Evolutionary conservation across 1,139 yeast species (phyloP), one percentile per base, ranked within the genome.

Genomic region (Sugiyamaella neomexicana): DNA sequence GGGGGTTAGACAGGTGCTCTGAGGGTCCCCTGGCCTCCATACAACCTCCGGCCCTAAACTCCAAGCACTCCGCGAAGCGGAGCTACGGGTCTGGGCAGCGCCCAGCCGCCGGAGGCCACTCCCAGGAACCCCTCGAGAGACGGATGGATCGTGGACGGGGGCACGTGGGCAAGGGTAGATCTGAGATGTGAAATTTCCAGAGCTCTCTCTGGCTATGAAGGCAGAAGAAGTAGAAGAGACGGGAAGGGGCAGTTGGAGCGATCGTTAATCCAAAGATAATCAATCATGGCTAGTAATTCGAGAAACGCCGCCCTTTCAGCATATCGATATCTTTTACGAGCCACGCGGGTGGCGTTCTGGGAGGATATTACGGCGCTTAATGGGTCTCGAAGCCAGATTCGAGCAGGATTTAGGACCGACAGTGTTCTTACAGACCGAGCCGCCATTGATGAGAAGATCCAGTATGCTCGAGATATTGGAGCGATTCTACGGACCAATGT

Each of bases 241-340:
- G n/a, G n/a, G n/a, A n/a, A n/a, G n/a, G n/a, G n/a, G n/a, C n/a
- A n/a, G n/a, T n/a, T n/a, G n/a, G n/a, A n/a, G n/a, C n/a, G n/a
- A n/a, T n/a, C n/a, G n/a, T n/a, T n/a, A n/a, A n/a, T n/a, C n/a
- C n/a, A n/a, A n/a, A n/a, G n/a, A n/a, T n/a, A n/a, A n/a, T n/a
- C 44, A 40, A 27, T 9, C 20, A 38, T 48, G 45, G 16, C 46
- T 29, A 10, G 32, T 20, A 34, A 9, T 9, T 41, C 42, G 2
- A 43, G 50, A 25, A 42, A 27, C n/a, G 41, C 44, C 5, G 63
- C 56, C 10, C 51, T 58, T 32, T 62, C 73, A 20, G 90, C 91
- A 0, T 89, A 87, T 69, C 79, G 89, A 65, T 74, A 75, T 50
- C 86, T 90, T 1, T 72, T 85, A 55, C 78, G 93, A 62, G 91